Conservation (phyloP, 163 green algal species). For the Coccomyxa subellipsoidea region DNA sequence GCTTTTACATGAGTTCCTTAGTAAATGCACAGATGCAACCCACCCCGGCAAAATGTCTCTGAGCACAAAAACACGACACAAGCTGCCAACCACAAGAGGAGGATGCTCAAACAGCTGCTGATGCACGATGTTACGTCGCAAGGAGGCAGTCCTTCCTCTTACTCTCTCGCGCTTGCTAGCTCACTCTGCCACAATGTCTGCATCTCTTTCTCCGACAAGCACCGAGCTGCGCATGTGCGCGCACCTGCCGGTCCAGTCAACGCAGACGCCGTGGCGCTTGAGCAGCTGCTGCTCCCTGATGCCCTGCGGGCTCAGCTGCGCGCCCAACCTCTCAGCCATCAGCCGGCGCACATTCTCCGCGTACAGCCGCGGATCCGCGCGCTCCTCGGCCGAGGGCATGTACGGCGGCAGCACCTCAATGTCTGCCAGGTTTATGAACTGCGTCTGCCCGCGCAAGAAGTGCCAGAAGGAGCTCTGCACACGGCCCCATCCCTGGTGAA, state of each 20-base stretch:
- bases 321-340: constrained; percentile 27
- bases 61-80: too few relatives aligned
- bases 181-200: not conserved
- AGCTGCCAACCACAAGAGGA: too few relatives aligned
- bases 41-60: too few relatives aligned
- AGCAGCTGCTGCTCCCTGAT: constrained; percentile 22
- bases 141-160: too few relatives aligned
- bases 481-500: constrained; percentile 31
- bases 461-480: constrained; percentile 26
- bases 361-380: constrained; percentile 27
- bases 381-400: constrained; percentile 19
- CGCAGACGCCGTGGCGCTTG: constrained; percentile 21
- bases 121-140: too few relatives aligned
- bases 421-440: constrained; percentile 16
- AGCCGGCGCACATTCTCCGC: constrained; percentile 27
- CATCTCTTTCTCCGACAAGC: not conserved
- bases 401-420: constrained; percentile 20
- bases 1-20: too few relatives aligned
- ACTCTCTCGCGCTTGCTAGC: too few relatives aligned
- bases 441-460: constrained; percentile 24
- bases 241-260: constrained; percentile 25
- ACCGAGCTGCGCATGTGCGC: not conserved
- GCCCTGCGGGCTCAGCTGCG: constrained; percentile 20
- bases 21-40: too few relatives aligned
- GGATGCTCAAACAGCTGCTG: too few relatives aligned